phyloP scores from a whole-genome alignment of 495 filamentous ascomycete genomes.

The Aspergillus coremiiformis region DNA sequence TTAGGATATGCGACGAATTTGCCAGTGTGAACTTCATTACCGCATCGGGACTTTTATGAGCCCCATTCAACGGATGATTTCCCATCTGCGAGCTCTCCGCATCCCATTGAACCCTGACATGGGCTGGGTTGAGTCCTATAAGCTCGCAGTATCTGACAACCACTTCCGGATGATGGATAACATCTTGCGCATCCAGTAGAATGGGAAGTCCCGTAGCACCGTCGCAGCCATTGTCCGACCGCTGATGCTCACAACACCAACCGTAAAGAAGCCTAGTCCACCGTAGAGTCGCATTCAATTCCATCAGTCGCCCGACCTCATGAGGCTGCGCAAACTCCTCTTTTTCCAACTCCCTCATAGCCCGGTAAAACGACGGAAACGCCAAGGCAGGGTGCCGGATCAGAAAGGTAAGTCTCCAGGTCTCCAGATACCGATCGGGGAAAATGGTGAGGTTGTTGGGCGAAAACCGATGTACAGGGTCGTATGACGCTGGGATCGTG shows the following conservation, averaged over 20 bases:
- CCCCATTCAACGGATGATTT: not conserved
- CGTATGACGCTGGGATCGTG: not conserved
- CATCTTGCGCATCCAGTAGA: slow-evolving; percentile 34
- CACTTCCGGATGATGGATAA: slow-evolving; percentile 22
- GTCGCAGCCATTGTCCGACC: not conserved
- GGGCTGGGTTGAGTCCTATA: slow-evolving; percentile 21
- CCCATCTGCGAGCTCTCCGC: not conserved
- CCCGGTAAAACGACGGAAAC: slow-evolving; percentile 26
- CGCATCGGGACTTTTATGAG: not conserved
- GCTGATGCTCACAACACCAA: slow-evolving; percentile 16
- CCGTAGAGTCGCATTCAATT: slow-evolving; percentile 14
- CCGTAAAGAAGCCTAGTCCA: slow-evolving; percentile 24
- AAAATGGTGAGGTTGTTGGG: slow-evolving; percentile 25
- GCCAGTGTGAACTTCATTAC: slow-evolving; percentile 23
- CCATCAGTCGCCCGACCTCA: slow-evolving; percentile 1
- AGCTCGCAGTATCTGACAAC: slow-evolving; percentile 21
- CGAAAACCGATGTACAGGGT: slow-evolving; percentile 8
- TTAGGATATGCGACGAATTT: slow-evolving; percentile 20
- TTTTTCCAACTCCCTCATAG: slow-evolving; percentile 6
- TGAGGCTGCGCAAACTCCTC: slow-evolving; percentile 3
- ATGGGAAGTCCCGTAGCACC: slow-evolving; percentile 10
- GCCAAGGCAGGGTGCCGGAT: slow-evolving; percentile 34
- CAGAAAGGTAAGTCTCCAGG: slow-evolving; percentile 26
- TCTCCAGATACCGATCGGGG: slow-evolving; percentile 25
- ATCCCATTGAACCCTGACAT: slow-evolving; percentile 28